These are phyloP conservation scores for Backusella liffmaniae DNA, from an alignment of 192 early-diverging fungal species.

Conservation along the genomic window DNA sequence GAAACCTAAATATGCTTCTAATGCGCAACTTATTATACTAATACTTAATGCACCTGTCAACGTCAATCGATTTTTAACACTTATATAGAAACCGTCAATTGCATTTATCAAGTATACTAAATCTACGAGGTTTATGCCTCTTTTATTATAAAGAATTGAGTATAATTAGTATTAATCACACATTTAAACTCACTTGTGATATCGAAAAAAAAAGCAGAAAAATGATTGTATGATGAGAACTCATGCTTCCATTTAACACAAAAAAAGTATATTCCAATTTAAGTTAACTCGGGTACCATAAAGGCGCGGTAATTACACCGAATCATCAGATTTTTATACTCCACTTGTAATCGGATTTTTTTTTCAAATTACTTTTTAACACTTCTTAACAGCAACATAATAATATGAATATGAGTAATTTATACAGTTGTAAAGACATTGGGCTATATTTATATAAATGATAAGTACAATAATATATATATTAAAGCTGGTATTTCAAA, in stretches of 20 bases:
- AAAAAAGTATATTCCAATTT: not conserved
- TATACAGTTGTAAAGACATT: too few species aligned
- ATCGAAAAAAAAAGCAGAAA: not conserved
- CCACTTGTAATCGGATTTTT: not conserved
- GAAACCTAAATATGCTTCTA: not conserved
- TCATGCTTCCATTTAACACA: not conserved
- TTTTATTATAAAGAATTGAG: not conserved
- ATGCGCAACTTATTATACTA: not conserved
- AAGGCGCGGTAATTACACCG: not conserved
- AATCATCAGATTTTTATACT: not conserved
- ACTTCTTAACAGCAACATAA: too few species aligned
- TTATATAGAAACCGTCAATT: not conserved
- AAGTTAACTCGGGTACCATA: not conserved
- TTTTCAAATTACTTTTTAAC: not conserved
- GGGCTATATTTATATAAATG: too few species aligned
- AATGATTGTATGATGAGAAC: not conserved
- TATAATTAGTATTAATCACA: not conserved
- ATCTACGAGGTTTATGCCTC: not conserved
- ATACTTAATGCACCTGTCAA: not conserved
- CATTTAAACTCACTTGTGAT: not conserved
- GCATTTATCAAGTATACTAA: not conserved
- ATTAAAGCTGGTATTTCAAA: too few species aligned
- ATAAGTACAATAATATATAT: too few species aligned
- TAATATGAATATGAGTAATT: too few species aligned
- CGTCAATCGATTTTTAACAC: not conserved